Percentiles rank a stretch among this genome's conserved stretches.
These are phyloP conservation scores for Agrocybe pediades DNA, from an alignment of 768 basidiomycete species.

Conservation along the genomic window DNA sequence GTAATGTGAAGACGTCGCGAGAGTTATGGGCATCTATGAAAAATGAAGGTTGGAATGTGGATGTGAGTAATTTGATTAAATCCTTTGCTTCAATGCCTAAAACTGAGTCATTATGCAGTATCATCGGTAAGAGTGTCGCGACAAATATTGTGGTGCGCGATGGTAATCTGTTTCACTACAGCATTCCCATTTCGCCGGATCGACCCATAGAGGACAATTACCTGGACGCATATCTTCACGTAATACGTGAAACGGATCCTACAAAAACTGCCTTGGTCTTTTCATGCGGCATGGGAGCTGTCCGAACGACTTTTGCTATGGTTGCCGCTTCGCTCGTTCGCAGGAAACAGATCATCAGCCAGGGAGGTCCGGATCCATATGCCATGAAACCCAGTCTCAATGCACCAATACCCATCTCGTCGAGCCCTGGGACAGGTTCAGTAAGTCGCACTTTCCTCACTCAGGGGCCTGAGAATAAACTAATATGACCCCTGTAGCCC, in stretches of 20 bases:
- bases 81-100: slow-evolving; percentile 10
- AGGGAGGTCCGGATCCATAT: slow-evolving; percentile 82
- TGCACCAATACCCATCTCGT: slow-evolving; percentile 19
- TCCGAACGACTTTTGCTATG: slow-evolving; percentile 97
- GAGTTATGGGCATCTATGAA: slow-evolving; percentile 87
- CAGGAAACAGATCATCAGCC: slow-evolving; percentile 68
- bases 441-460: slow-evolving; percentile 30
- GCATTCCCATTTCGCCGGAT: slow-evolving; percentile 94
- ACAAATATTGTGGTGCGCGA: not conserved
- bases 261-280: slow-evolving; percentile 84
- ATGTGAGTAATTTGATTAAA: slow-evolving; percentile 47
- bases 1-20: slow-evolving; percentile 81
- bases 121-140: slow-evolving; percentile 54
- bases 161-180: slow-evolving; percentile 24
- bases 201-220: slow-evolving; percentile 97
- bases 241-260: slow-evolving; percentile 82
- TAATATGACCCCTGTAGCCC: slow-evolving; percentile 4
- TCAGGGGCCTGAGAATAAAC: not conserved
- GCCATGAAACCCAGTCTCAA: slow-evolving; percentile 33
- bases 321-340: slow-evolving; percentile 87
- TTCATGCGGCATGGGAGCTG: slow-evolving; percentile 96
- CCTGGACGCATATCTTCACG: slow-evolving; percentile 87
- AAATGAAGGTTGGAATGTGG: slow-evolving; percentile 87
- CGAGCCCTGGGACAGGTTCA: slow-evolving; percentile 47
- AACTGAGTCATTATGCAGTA: slow-evolving; percentile 48